Base-by-base conservation (phyloP, 2,329 filamentous ascomycete genomes). In the Diaporthe caulivora region DNA sequence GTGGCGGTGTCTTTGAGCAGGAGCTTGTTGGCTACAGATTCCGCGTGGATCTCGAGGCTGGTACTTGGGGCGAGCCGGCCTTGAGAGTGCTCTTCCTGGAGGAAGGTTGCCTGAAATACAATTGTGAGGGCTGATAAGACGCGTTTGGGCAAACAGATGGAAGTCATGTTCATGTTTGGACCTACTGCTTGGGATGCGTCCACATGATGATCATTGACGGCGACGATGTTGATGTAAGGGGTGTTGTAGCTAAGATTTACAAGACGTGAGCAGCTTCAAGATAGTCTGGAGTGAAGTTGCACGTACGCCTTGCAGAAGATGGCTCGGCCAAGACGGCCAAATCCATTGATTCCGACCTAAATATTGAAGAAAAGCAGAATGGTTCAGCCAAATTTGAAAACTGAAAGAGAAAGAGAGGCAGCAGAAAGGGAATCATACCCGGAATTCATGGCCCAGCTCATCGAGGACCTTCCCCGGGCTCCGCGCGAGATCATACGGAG, bases 221-320 rank as follows among this genome's bases (percentile, higher is more conserved):
- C 60, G 42, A 49, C 18, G 18, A 64, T 34, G 24, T 49, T 64
- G 42, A 64, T 64, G 42, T 64, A 64, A 17, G 60, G 60, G 26
- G 21, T 47, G 26, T n/a, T 34, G 18, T 64, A 49, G 42, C 60
- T 64, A 49, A 34, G 42, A 24, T 34, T 10, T 11, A 18, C 42
- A 34, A 64, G 60, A 64, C 26, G 42, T 64, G 18, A 64, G 40
- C 42, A 64, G 26, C 42, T 64, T 64, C 42, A 64, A 60, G 60
- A 49, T 31, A n/a, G 15, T 8, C 42, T 34, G 26, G 58, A n/a
- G 58, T 49, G 10, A 34, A n/a, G n/a, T 64, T n/a, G 7, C 34
- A 64, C 58, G 58, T 24, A 64, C 60, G 26, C 60, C 42, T 64
- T 64, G 7, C 60, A 64, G 60, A 64, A 64, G 26, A 64, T 31